Evolutionary conservation across 208 protist species (phyloP), one percentile per base, ranked within the genome.

Genomic region (Tetramitus jugosus): DNA sequence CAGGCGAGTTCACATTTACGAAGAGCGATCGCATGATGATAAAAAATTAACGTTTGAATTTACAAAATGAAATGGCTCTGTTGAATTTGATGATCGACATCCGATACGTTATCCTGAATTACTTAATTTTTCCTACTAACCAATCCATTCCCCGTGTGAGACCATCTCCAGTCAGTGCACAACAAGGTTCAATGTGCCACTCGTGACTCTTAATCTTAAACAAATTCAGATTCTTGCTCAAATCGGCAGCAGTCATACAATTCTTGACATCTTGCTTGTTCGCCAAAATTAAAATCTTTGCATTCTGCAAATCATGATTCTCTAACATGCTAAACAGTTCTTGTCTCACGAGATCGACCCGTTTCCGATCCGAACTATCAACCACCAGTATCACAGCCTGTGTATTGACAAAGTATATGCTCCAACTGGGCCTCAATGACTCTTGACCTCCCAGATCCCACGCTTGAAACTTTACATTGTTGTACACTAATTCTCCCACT

Each of bases 361-460:
- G 13, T 72, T 77, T 10, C 20, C 80, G 35, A 82, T 97, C 95
- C 1, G 89, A 89, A 8, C 87, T 86, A 77, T 97, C 94, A 14
- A 97, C 86, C 2, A 97, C 93, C 80, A 96, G 94, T 65, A 97
- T 88, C 13, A 97, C 79, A 33, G 86, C 94, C 72, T 96, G 85
- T 10, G 92, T 97, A 78, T 97, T 93, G 43, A 93, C 88, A 88
- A 96, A 98, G 85, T 98, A 98, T 29, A 96, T 88, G 40, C 89
- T 83, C 96, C 95, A 98, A 35, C 94, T 86, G 13, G 90, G 86
- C 31, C 94, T 81, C 76, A 94, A 83, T 79, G 90, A 87, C 64
- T 92, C 90, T 84, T 98, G 95, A 0, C 94, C 94, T 13, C 91
- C 92, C 23, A 99, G 90, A 86, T 99, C 96, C 96, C 96, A 98